Evolutionary conservation across 2,329 filamentous ascomycete species (phyloP).

Genomic region (Exophiala aquamarina): DNA sequence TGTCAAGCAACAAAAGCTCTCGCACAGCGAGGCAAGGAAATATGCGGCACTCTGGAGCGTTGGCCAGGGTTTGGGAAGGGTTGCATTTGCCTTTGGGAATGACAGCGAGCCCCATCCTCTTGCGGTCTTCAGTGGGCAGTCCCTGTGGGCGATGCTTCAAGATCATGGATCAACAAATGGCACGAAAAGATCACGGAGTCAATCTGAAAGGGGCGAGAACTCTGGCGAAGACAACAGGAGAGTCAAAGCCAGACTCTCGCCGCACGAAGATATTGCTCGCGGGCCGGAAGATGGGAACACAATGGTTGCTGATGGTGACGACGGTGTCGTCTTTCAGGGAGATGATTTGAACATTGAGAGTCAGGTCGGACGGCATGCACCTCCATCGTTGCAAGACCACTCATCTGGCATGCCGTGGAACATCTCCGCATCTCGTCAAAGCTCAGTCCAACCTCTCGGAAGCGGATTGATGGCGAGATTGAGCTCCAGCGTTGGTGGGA

Average conservation of each 20-base stretch:
- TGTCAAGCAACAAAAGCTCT: slow-evolving; percentile 45
- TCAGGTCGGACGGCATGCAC: slow-evolving; percentile 64
- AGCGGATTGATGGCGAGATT: slow-evolving; percentile 36
- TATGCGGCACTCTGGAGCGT: slow-evolving; percentile 64
- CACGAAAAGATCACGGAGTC: slow-evolving; percentile 32
- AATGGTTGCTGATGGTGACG: slow-evolving; percentile 32
- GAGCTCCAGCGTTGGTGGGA: slow-evolving; percentile 34
- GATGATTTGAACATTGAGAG: slow-evolving; percentile 49
- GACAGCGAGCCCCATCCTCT: slow-evolving; percentile 51
- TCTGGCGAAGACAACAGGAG: too few species aligned
- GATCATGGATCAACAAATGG: slow-evolving; percentile 24
- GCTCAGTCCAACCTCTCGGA: slow-evolving; percentile 36
- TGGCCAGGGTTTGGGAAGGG: slow-evolving; percentile 55
- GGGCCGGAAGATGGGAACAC: slow-evolving; percentile 28
- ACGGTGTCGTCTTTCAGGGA: slow-evolving; percentile 41
- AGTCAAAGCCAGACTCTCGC: too few species aligned
- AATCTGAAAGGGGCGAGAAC: too few species aligned
- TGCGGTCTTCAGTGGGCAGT: slow-evolving; percentile 58
- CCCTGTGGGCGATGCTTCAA: slow-evolving; percentile 51
- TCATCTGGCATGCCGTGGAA: slow-evolving; percentile 71
- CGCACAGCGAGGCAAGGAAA: slow-evolving; percentile 54
- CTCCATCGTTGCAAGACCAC: slow-evolving; percentile 65
- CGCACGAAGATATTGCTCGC: too few species aligned
- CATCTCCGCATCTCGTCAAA: slow-evolving; percentile 55
- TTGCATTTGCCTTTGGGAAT: slow-evolving; percentile 49